phyloP scores from a whole-genome alignment of 1,284 basidiomycete genomes.

The Leccinum discolor region DNA sequence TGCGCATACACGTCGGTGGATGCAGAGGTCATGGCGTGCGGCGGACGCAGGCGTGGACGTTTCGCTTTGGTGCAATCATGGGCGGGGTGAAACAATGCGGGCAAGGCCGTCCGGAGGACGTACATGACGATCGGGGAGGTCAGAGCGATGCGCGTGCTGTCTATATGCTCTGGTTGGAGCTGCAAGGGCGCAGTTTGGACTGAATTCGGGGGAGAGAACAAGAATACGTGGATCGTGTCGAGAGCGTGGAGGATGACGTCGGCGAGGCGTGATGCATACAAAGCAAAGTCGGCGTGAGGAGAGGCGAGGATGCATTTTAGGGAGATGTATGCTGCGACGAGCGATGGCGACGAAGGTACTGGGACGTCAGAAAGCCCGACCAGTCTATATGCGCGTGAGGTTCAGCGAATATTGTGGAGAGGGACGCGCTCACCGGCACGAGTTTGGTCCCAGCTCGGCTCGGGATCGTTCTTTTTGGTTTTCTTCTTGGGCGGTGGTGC shows the following conservation, averaged over 20 bases:
- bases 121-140: slow-evolving; percentile 23
- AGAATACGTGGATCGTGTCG: slow-evolving; percentile 15
- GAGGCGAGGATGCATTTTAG: slow-evolving; percentile 19
- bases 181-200: not conserved
- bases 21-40: too few species aligned
- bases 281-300: slow-evolving; percentile 6
- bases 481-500: too few species aligned
- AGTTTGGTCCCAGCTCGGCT: too few species aligned
- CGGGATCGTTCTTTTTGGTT: too few species aligned
- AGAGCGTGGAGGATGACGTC: slow-evolving; percentile 5
- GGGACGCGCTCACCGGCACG: too few species aligned
- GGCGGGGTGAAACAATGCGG: slow-evolving; percentile 11
- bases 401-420: too few species aligned
- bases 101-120: slow-evolving; percentile 20
- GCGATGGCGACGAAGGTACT: too few species aligned
- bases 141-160: slow-evolving; percentile 21
- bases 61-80: slow-evolving; percentile 8
- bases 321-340: not conserved
- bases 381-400: too few species aligned
- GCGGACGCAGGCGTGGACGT: too few species aligned
- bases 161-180: slow-evolving; percentile 13
- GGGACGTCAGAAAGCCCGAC: too few species aligned
- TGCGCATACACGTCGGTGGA: too few species aligned
- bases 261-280: slow-evolving; percentile 3
- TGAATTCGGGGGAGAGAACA: slow-evolving; percentile 17